Percentiles rank a stretch among this genome's conserved stretches.
Evolutionary conservation across 106 monocot species (phyloP).

Genomic region (Dactylorhiza incarnata): DNA sequence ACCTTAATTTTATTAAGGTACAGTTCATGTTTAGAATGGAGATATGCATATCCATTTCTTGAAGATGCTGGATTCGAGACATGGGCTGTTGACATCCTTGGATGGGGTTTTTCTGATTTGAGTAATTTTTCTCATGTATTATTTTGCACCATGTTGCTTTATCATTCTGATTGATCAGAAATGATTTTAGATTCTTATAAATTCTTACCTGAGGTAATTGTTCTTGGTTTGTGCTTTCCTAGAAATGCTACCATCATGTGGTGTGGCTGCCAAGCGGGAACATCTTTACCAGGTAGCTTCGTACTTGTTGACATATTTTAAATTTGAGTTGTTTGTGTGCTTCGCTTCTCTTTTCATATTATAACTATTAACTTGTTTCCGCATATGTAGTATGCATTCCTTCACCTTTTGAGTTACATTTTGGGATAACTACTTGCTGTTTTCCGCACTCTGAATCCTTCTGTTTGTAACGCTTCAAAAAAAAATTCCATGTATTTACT

Average conservation of each 20-base stretch:
- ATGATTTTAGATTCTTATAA: neutral
- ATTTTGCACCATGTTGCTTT: neutral
- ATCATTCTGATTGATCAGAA: neutral
- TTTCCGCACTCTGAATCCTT: neutral
- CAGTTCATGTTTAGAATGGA: constrained; percentile 99
- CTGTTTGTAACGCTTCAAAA: neutral
- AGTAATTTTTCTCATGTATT: constrained; percentile 19
- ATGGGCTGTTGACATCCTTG: constrained; percentile 97
- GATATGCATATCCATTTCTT: constrained; percentile 78
- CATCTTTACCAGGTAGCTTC: constrained; percentile 78
- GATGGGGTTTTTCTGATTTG: constrained; percentile 99
- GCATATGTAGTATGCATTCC: neutral
- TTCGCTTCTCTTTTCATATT: neutral
- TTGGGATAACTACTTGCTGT: neutral
- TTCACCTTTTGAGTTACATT: neutral
- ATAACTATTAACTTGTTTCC: neutral
- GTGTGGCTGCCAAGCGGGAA: constrained; percentile 73
- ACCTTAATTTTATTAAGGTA: constrained; percentile 10
- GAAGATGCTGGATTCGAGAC: constrained; percentile 72
- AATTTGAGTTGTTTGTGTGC: neutral
- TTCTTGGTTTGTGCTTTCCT: constrained; percentile 6
- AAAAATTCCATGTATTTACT: neutral
- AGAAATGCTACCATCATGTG: constrained; percentile 50
- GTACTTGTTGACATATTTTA: neutral
- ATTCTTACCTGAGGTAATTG: neutral